Conservation (phyloP, 441 rosid species). For the Pelargonium cotyledonis region DNA sequence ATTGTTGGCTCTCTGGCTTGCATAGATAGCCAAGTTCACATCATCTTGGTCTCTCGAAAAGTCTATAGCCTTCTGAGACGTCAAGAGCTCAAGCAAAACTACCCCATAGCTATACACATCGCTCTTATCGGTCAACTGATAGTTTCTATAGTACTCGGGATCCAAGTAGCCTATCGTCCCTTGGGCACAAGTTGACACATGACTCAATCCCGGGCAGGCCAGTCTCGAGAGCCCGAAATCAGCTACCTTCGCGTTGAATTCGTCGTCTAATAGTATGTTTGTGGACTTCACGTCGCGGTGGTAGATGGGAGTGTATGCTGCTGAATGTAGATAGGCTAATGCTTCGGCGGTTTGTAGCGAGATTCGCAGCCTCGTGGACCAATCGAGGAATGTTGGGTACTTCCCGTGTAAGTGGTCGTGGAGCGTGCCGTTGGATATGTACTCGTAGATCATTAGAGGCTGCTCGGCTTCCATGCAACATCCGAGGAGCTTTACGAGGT, state of each 20-base stretch:
- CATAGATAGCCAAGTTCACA: constrained; percentile 54
- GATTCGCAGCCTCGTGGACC: constrained; percentile 51
- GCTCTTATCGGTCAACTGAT: constrained; percentile 56
- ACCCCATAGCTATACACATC: constrained; percentile 75
- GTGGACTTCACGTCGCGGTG: constrained; percentile 74
- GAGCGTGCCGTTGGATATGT: constrained; percentile 66
- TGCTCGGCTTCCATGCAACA: constrained; percentile 61
- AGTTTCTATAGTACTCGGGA: constrained; percentile 59
- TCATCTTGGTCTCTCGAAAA: constrained; percentile 49
- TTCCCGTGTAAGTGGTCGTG: constrained; percentile 53
- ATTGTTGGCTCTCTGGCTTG: constrained; percentile 35
- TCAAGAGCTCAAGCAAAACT: constrained; percentile 53
- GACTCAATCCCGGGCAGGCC: constrained; percentile 52
- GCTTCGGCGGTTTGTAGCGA: constrained; percentile 66
- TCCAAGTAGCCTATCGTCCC: constrained; percentile 74
- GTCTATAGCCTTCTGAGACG: constrained; percentile 58
- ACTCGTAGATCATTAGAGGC: constrained; percentile 61
- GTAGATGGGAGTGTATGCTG: constrained; percentile 48
- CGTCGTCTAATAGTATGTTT: constrained; percentile 53
- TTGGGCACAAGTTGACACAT: constrained; percentile 65
- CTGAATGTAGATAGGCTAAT: constrained; percentile 59
- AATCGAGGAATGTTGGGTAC: constrained; percentile 32
- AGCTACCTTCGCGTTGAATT: constrained; percentile 50
- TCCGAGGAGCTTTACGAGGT: constrained; percentile 60
- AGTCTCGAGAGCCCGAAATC: constrained; percentile 72